Evolutionary conservation across 352 stramenopile genomes (phyloP), one percentile per base, ranked within the genome.

Genomic region (Phytophthora palmivora): DNA sequence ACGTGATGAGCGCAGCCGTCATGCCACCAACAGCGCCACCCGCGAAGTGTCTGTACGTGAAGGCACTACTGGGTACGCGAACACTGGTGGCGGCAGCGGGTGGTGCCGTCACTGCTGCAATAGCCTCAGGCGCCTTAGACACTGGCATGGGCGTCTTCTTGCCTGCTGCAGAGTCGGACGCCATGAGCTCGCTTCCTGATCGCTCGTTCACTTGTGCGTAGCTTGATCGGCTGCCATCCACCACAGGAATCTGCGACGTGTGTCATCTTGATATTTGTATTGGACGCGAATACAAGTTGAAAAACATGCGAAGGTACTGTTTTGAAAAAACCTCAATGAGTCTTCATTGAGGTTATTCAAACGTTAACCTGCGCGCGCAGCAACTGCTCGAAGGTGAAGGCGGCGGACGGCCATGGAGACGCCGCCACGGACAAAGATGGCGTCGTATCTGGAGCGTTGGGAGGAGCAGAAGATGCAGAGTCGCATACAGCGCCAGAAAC

Each of bases 11-110:
- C 21, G 87, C 87, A 15, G 87, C 84, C 15, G 78, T 85, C 83
- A 95, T 95, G 45, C 87, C 87, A 26, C 87, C 87, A 16, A 95
- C 36, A 7, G 83, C 87, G n/a, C 87, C 87, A 12, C 80, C 87
- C 11, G 86, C 38, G 47, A 95, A 95, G 60, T 92, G 83, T 15
- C 73, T 69, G 55, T 89, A 87, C 15, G 74, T 70, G 59, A 77
- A 76, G 26, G n/a, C 53, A 36, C 44, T 55, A 15, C 22, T 67
- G 10, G 68, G 59, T 16, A 80, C 46, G 19, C 68, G 68, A 41
- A 68, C 57, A 46, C 72, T 80, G 28, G 72, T 80, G 26, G 68
- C 66, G 15, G 70, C 50, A 2, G 68, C 59, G 16, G 67, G 58
- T n/a, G 58, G 53, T 8, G 16, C 42, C 33, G 26, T 6, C 10